Evolutionary conservation across 139 green algal species (phyloP).

Genomic region (Chlamydomonas sp.): DNA sequence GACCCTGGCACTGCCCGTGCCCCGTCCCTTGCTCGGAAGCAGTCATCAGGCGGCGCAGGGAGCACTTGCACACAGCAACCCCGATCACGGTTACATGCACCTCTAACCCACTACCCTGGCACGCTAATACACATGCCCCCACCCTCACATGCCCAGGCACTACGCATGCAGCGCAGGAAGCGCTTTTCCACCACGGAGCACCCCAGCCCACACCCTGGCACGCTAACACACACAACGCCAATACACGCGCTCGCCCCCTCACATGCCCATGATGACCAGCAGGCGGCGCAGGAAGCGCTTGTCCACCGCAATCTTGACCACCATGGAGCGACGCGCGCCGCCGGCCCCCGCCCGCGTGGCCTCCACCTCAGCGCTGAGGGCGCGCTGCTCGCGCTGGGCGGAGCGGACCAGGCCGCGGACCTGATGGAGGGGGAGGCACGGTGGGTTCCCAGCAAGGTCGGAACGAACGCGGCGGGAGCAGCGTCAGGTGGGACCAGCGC

Average conservation of each 20-base stretch:
- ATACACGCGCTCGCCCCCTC: neutral
- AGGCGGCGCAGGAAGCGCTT: conserved; percentile 63
- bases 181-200: neutral
- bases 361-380: conserved; percentile 39
- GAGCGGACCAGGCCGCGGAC: conserved; percentile 28
- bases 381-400: conserved; percentile 43
- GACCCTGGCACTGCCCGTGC: neutral
- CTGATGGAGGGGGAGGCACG: neutral
- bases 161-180: neutral
- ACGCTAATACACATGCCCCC: neutral
- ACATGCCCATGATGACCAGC: conserved; percentile 69
- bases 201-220: too few species aligned
- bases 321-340: neutral
- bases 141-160: neutral
- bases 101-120: too few species aligned
- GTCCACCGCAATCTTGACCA: conserved; percentile 58
- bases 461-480: too few species aligned
- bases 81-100: neutral
- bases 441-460: too few species aligned
- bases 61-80: conserved; percentile 65
- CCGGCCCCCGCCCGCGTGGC: neutral
- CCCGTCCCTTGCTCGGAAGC: too few species aligned
- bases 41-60: conserved; percentile 52
- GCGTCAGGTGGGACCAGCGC: neutral
- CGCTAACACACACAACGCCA: neutral